These are phyloP conservation scores for Grosmannia serpens DNA, from an alignment of 2,329 filamentous ascomycete genomes.

Conservation along the genomic window DNA sequence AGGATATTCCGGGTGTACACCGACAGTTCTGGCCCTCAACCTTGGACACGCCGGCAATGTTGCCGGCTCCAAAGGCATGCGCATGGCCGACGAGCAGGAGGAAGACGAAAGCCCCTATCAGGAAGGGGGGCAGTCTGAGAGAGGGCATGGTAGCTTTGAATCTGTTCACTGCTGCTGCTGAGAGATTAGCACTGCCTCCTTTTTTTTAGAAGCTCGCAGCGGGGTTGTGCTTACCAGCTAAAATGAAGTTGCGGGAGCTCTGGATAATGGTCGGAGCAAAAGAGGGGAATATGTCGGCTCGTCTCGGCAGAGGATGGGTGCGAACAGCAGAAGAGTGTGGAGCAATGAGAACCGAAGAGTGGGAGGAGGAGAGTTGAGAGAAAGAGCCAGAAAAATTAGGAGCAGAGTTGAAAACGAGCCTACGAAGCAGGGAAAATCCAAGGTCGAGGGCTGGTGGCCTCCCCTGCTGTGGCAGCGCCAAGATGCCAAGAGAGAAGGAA, in stretches of 20 bases:
- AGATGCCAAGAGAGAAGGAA: slow-evolving; percentile 11
- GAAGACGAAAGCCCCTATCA: slow-evolving; percentile 48
- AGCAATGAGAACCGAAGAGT: neutral
- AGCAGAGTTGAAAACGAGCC: neutral
- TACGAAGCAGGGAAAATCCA: neutral
- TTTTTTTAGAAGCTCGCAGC: neutral
- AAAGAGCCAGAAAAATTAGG: neutral
- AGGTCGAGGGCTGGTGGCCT: neutral
- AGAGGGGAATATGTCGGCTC: neutral
- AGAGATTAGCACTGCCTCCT: neutral
- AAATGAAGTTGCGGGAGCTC: neutral
- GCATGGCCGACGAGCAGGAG: slow-evolving; percentile 56
- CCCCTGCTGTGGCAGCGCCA: slow-evolving; percentile 9
- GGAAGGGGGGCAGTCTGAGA: slow-evolving; percentile 34
- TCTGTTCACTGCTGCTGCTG: too few relatives aligned
- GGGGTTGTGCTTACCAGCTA: neutral
- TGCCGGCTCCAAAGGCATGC: slow-evolving; percentile 76
- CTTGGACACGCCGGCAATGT: slow-evolving; percentile 71
- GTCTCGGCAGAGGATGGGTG: neutral
- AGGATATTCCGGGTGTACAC: slow-evolving; percentile 16
- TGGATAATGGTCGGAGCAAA: neutral
- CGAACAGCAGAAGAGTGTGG: too few relatives aligned
- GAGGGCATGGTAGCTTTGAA: slow-evolving; percentile 29
- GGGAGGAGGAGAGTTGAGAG: neutral
- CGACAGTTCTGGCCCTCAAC: slow-evolving; percentile 74